Base-by-base conservation (phyloP, 805 yeast genomes). In the Lachancea meyersii region DNA sequence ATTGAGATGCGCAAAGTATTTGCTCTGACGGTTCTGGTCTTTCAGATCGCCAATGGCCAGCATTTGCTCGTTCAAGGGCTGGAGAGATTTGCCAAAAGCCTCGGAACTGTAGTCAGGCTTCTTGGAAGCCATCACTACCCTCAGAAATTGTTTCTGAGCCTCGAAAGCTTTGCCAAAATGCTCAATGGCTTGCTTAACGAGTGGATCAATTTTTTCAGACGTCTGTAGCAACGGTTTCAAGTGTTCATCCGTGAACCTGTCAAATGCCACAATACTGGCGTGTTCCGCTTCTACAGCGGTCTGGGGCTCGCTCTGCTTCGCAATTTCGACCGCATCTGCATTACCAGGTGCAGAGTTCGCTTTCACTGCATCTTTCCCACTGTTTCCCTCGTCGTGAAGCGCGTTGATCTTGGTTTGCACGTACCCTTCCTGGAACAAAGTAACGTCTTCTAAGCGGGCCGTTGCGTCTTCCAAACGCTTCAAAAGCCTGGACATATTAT, bases 381-480 rank as follows among this genome's bases (percentile, higher is more conserved):
- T 31, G 13, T 43, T 22, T 9, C 19, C 31, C 13, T 20, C 40
- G 20, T 34, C 23, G 31, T 31, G 14, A 16, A 32, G 45, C 20
- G 47, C 52, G n/a, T 51, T 51, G n/a, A 63, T 46, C 35, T 61
- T 63, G 4, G 63, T 39, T 44, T 65, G 68, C 40, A 69, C 56
- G 37, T 75, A 70, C 30, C 76, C 78, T 53, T 81, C 86, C 58
- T 86, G 95, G 61, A 74, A 80, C 41, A 83, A 73, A 23, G 94
- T 86, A 35, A 88, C 79, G 61, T 88, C 96, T 58, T 88, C 97
- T 52, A 88, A 76, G 38, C 97, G 79, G 5, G 95, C 82, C 8
- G 97, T 86, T 27, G 96, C 96, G 13, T 95, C 91, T 63, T 88
- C 97, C 54, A 88, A 76, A 51, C 95, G 75, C 63, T 82, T 82